phyloP scores from a whole-genome alignment of 2,329 filamentous ascomycete genomes.

The Leptographium wingfieldii region DNA sequence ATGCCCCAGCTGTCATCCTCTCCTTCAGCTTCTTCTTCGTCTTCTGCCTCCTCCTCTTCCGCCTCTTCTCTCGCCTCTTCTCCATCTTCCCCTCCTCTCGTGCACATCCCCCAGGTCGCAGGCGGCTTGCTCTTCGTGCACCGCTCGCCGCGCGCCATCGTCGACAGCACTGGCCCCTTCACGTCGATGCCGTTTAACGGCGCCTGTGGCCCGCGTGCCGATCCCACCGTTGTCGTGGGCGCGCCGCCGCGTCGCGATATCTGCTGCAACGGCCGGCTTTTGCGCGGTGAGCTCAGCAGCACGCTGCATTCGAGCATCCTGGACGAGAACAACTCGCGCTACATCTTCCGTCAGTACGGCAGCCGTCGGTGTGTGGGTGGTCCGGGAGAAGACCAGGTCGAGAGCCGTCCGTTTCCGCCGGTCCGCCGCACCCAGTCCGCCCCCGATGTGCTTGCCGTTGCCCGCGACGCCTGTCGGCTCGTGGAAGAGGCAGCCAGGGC shows the following conservation, averaged over 20 bases:
- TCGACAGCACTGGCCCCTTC: conserved; percentile 1
- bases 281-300: conserved; percentile 5
- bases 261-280: not conserved
- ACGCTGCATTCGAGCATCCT: conserved; percentile 2
- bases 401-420: not conserved
- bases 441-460: not conserved
- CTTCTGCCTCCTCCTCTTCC: not conserved
- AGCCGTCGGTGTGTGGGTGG: conserved; percentile 1
- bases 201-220: conserved; percentile 4
- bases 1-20: not conserved
- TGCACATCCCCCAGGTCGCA: conserved; percentile 1
- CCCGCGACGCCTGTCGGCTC: not conserved
- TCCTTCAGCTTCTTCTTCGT: not conserved
- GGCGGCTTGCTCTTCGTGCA: conserved; percentile 1
- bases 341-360: conserved; percentile 5
- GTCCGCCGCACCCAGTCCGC: conserved; percentile 7
- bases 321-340: conserved; percentile 5
- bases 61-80: not conserved
- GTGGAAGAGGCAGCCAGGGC: not conserved
- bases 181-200: conserved; percentile 8
- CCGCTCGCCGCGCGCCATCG: not conserved
- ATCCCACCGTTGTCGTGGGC: not conserved
- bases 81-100: not conserved
- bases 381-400: not conserved
- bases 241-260: conserved; percentile 3